These are phyloP conservation scores for Cornus kousa DNA, from an alignment of 148 eudicot species.

Conservation along the genomic window DNA sequence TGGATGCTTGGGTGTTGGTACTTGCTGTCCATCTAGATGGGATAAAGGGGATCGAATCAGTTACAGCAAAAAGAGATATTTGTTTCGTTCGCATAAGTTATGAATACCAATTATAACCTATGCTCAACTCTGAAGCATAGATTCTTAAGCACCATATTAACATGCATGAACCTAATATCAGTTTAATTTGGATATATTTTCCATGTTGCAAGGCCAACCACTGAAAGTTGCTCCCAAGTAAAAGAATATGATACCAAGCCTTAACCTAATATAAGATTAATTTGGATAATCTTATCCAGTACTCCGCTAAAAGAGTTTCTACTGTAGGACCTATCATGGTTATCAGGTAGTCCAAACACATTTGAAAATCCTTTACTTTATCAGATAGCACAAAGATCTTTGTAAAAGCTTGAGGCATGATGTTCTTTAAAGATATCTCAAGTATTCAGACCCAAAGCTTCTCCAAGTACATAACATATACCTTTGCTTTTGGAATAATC, in stretches of 20 bases:
- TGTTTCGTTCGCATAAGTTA: background rate
- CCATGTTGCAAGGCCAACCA: background rate
- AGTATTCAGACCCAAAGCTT: background rate
- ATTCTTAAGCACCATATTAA: background rate
- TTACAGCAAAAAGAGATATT: background rate
- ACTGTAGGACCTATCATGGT: background rate
- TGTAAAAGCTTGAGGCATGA: background rate
- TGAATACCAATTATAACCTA: background rate
- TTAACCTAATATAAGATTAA: background rate
- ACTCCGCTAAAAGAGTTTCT: background rate
- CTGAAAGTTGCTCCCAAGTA: background rate
- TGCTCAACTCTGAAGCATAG: background rate
- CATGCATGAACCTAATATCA: background rate
- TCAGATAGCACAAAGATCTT: background rate
- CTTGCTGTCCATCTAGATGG: constrained; percentile 64
- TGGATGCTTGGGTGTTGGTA: constrained; percentile 92
- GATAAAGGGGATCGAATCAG: background rate
- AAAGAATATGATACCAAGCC: background rate
- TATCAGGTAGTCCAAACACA: background rate
- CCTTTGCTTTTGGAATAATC: constrained; percentile 80
- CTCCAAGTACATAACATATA: constrained; percentile 16
- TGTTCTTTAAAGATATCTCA: background rate
- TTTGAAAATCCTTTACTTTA: background rate
- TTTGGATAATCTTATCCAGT: background rate
- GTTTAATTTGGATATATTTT: background rate